Base-by-base conservation (phyloP, 176 grass and related monocot genomes). In the Coix lacrymajobi region DNA sequence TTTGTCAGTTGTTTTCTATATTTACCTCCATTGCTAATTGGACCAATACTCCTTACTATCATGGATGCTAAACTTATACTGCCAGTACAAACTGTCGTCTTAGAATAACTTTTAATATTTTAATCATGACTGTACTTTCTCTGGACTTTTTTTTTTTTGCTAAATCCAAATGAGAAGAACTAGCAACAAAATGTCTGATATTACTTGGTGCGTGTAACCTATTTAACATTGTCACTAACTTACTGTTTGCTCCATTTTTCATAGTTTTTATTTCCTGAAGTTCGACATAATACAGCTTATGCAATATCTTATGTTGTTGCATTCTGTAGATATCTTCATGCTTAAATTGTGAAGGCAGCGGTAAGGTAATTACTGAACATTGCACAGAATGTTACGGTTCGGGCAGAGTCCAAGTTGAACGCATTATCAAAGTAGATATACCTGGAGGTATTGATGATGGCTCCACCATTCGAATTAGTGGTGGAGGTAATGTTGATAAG, bases 381-480 rank as follows among this genome's bases (percentile, higher is more conserved):
- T 98, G 95, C 85, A 74, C 56, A 89, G 89, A 82, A 62, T 98
- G 95, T 29, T 19, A 31, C 2, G 95, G 95, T 66, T 85, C 88
- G 65, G 90, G 95, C 76, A 94, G 78, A 88, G 75, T 98, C 58
- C 71, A 86, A 80, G 79, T 83, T 75, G 69, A 86, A 16, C 78
- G 58, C 49, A 84, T 8, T 75, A 80, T 98, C 64, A 43, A 75
- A 86, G 84, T 93, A 63, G 81, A 98, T 76, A 85, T 98, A 81
- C 95, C 92, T 66, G 92, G 90, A 84, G 96, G 96, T 76, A 86
- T 95, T 81, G 84, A 78, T 82, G 84, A 95, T 85, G 92, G 90
- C n/a, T 93, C 75, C 41, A 84, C 90, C 22, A 81, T 95, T 85
- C 84, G 72, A 88, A 73, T 98, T 83, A 72, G 84, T 69, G 87